Base-by-base conservation (phyloP, 257 asterid species). In the Capsicum pubescens region DNA sequence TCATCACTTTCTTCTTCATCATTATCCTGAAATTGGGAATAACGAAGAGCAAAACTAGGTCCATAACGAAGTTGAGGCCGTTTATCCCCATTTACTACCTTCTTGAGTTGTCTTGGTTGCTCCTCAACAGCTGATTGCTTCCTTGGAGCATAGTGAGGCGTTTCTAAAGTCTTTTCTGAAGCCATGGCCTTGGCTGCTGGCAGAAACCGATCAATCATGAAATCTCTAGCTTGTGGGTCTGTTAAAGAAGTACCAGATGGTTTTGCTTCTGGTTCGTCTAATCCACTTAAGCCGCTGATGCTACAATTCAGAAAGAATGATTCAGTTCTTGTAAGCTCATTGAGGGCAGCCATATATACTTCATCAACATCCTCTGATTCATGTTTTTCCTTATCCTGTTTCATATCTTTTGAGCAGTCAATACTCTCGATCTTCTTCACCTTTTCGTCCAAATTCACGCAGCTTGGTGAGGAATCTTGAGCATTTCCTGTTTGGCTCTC, bases 121-220 rank as follows among this genome's bases (percentile, higher is more conserved):
- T 88, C 88, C 85, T 69, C 88, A 82, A 86, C 87, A 12, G 74
- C 44, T 0, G 84, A 80, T 83, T 84, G 94, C 86, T 89, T 97
- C 89, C 87, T 87, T 83, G 94, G 84, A 82, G 87, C 88, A 87
- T 84, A 84, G n/a, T 88, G 93, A 84, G 95, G 97, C 15, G 87
- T 85, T 86, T 93, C 97, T 1, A 91, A 84, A 55, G 91, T 88
- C 95, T 94, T 90, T 86, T 94, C 97, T 3, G 92, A 82, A 64
- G 92, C 91, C 97, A 95, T 90, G 6, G 97, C 97, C 88, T 92
- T 93, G 17, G 99, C 99, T 13, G 97, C 99, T 12, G 98, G 99
- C 59, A 95, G 90, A 87, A 97, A 97, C 88, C 98, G 92, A 80
- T 90, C 95, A 89, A 97, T 88, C 95, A 95, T 92, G 86, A 94